A percentile compares a stretch with the other conserved stretches of the same genome.
phyloP scores from a whole-genome alignment of 257 asterid species.

The Ocimum tenuiflorum region DNA sequence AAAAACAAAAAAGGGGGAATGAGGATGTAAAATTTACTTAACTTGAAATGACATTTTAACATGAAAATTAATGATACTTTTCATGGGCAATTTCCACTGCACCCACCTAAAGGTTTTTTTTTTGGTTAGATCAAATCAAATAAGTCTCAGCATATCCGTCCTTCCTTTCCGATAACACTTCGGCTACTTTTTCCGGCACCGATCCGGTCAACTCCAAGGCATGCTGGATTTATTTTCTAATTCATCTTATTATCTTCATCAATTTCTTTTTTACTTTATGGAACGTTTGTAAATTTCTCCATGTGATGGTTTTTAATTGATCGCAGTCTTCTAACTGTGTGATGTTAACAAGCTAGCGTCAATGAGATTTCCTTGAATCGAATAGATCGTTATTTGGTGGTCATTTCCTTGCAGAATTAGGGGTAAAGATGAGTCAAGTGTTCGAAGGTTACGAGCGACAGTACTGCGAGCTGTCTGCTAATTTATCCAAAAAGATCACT shows the following conservation, averaged over 20 bases:
- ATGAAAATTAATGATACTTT: too few relatives aligned
- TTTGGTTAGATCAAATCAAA: background rate
- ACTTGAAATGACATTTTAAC: too few relatives aligned
- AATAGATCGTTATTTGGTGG: conserved; percentile 10
- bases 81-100: background rate
- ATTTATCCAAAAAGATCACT: conserved; percentile 48
- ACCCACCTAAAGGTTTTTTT: too few relatives aligned
- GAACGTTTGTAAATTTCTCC: background rate
- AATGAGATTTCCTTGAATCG: background rate
- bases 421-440: conserved; percentile 58
- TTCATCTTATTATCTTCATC: background rate
- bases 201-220: conserved; percentile 11
- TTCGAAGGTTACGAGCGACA: conserved; percentile 82
- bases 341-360: background rate
- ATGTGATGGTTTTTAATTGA: background rate
- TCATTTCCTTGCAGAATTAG: background rate
- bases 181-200: conserved; percentile 5
- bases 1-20: too few relatives aligned
- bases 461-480: conserved; percentile 76
- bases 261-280: background rate
- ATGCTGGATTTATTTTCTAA: background rate
- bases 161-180: background rate
- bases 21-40: too few relatives aligned
- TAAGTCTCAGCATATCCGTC: background rate
- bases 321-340: background rate